These are phyloP conservation scores for Cylindrotheca fusiformis DNA, from an alignment of 108 stramenopile species.

Conservation along the genomic window DNA sequence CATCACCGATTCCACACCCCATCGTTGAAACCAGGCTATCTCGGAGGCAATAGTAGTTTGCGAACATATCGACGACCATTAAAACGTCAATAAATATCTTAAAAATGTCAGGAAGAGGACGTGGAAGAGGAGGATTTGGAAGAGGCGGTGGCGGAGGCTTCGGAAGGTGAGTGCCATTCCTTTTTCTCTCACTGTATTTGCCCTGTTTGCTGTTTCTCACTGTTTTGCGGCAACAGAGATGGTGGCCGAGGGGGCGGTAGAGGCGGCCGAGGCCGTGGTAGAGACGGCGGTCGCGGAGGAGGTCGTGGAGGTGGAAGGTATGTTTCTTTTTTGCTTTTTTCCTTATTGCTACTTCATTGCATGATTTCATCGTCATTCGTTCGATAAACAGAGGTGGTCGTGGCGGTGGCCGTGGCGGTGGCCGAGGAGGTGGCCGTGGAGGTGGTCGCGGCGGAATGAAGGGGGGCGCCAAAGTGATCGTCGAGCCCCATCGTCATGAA, in stretches of 20 bases:
- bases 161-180: constrained; percentile 34
- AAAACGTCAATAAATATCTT: too few species aligned
- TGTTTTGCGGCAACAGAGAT: constrained; percentile 1
- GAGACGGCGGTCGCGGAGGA: constrained; percentile 54
- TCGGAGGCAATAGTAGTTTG: too few species aligned
- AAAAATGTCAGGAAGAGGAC: constrained; percentile 33
- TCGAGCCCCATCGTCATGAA: constrained; percentile 96
- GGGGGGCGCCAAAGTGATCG: constrained; percentile 94
- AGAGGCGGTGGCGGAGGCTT: constrained; percentile 46
- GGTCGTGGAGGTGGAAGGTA: constrained; percentile 32
- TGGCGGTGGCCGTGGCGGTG: constrained; percentile 41
- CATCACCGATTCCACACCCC: too few species aligned
- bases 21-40: too few species aligned
- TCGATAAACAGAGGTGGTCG: neutral
- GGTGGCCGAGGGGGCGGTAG: constrained; percentile 56
- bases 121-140: constrained; percentile 50
- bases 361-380: neutral
- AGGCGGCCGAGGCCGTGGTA: constrained; percentile 48
- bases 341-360: neutral
- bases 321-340: too few species aligned
- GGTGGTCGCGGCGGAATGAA: constrained; percentile 79
- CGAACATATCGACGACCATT: too few species aligned
- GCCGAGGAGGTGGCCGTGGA: constrained; percentile 62
- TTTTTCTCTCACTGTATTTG: neutral
- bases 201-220: constrained; percentile 2